These are phyloP conservation scores for Kluyveromyces sp. DNA, from an alignment of 1,139 yeast genomes.

Conservation along the genomic window DNA sequence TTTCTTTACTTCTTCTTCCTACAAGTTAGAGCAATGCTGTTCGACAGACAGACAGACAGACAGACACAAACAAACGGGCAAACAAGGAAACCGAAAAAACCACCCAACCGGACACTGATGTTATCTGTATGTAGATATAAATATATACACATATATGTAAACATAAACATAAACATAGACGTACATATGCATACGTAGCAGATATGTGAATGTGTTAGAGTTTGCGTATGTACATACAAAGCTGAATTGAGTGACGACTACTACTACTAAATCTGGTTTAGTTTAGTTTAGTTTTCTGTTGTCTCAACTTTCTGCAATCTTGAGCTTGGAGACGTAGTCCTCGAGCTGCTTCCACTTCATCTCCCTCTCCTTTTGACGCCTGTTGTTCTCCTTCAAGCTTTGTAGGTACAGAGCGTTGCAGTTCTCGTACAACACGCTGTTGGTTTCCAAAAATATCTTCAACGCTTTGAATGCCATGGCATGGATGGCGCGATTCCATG, in stretches of 20 bases:
- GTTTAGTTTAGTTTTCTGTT: neutral
- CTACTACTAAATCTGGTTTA: neutral
- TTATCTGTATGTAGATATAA: too few relatives aligned
- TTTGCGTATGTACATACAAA: neutral
- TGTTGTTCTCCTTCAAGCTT: conserved; percentile 28
- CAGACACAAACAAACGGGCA: too few relatives aligned
- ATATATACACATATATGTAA: too few relatives aligned
- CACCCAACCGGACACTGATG: too few relatives aligned
- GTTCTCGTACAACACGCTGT: conserved; percentile 84
- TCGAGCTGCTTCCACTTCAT: conserved; percentile 75
- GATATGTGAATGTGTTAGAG: too few relatives aligned
- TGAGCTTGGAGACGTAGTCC: conserved; percentile 43
- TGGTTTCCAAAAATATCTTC: conserved; percentile 88
- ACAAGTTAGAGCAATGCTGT: too few relatives aligned
- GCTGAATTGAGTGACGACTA: too few relatives aligned
- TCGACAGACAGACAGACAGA: too few relatives aligned
- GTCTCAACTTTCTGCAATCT: conserved; percentile 16
- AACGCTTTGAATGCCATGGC: conserved; percentile 85
- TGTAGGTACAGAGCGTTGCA: conserved; percentile 75
- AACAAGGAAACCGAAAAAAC: too few relatives aligned
- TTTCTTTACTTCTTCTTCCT: too few relatives aligned
- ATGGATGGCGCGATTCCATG: conserved; percentile 91
- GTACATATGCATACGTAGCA: too few relatives aligned
- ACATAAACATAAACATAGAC: too few relatives aligned
- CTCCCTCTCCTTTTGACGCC: conserved; percentile 41